Conservation (phyloP, 192 early-diverging fungal species). For the Chytriomyces hyalinus region DNA sequence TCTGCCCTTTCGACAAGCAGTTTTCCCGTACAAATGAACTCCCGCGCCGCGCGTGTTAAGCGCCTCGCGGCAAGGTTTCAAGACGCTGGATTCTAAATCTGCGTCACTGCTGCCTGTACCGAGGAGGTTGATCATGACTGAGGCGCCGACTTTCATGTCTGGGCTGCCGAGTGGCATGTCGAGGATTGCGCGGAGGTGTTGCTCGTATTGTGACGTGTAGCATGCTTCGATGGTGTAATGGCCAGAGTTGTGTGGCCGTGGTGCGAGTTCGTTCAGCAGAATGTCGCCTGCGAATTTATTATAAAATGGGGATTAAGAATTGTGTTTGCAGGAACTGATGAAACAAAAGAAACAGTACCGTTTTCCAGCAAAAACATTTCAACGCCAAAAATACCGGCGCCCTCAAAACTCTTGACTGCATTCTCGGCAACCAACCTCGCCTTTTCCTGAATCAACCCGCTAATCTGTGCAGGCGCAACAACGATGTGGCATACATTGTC, state of each 20-base stretch:
- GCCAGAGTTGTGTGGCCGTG: conserved; percentile 98
- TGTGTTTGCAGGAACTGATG: no score
- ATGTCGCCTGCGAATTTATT: conserved; percentile 61
- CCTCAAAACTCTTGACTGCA: conserved; percentile 72
- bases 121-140: conserved; percentile 95
- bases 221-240: conserved; percentile 99
- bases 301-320: not conserved
- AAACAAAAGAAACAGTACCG: conserved; percentile 53
- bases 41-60: conserved; percentile 83
- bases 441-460: conserved; percentile 71
- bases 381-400: conserved; percentile 94
- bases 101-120: conserved; percentile 68
- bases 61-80: conserved; percentile 71
- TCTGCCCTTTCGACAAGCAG: conserved; percentile 81
- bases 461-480: conserved; percentile 95
- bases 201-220: conserved; percentile 96
- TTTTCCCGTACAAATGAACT: conserved; percentile 95
- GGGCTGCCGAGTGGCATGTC: conserved; percentile 89
- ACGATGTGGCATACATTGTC: conserved; percentile 96
- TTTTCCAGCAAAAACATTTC: conserved; percentile 96
- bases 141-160: conserved; percentile 85
- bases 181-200: conserved; percentile 87
- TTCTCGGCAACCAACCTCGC: conserved; percentile 86
- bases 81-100: conserved; percentile 53
- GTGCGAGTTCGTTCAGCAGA: conserved; percentile 96